Base-by-base conservation (phyloP, 371 early-diverging fungal species). In the Apophysomyces elegans region DNA sequence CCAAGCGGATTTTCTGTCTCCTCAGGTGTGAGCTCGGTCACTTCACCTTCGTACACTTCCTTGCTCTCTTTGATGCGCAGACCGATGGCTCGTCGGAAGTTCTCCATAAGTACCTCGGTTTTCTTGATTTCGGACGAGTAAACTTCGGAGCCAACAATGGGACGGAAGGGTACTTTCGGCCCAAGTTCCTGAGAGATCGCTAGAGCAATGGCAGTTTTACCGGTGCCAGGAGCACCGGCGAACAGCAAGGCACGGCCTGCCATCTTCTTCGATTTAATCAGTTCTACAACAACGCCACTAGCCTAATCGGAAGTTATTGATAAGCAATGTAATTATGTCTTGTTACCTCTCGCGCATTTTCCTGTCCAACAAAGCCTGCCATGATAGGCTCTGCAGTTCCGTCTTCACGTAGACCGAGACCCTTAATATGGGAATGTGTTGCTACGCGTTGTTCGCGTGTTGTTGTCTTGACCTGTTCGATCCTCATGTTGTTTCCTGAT, bases 21-120 rank as follows among this genome's bases (percentile, higher is more conserved):
- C 65, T 94, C 96, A 47, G 96, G 96, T 9, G 94, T 92, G 44
- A 99, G 78, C 71, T 99, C 98, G 4, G 96, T 97, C 50, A 99
- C 98, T 81, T 99, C 99, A 63, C 99, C 99, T 81, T 99, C 99
- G 73, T 99, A 98, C 4, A 99, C 98, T 79, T 97, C 96, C 77
- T 97, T 96, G 59, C 93, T 93, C 75, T 99, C 99, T 82, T 98
- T 98, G 77, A 99, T 95, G 37, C 96, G 88, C 58, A 99, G 81
- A 83, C 95, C 98, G 70, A 99, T 97, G 18, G 99, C 94, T 61
- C 98, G 85, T 61, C 99, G 88, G 76, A 99, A 97, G 85, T 96
- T 98, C 71, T 99, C 99, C 96, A 96, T 98, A 58, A 99, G 83
- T 12, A 96, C 95, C 75, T 99, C 99, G 6, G 99, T 97, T 85